Evolutionary conservation across 371 early-diverging fungal species (phyloP).

Genomic region (Phascolomyces articulosus): DNA sequence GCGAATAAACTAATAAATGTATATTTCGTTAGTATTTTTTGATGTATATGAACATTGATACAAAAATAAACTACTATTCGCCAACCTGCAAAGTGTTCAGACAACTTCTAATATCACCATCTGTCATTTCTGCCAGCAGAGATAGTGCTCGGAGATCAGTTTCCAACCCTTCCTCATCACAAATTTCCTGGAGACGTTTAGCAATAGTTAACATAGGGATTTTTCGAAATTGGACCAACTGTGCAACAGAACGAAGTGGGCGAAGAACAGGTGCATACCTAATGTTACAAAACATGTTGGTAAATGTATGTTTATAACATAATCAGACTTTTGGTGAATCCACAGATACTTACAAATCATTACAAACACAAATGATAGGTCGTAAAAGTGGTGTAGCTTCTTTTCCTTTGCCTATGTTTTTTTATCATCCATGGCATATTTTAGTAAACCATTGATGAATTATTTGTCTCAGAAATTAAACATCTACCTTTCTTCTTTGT

Average conservation of each 20-base stretch:
- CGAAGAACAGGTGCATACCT: slow-evolving; percentile 89
- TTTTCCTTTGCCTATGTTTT: slow-evolving; percentile 24
- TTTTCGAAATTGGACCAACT: slow-evolving; percentile 68
- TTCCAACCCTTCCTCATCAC: slow-evolving; percentile 74
- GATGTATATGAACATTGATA: neutral
- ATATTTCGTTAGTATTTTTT: neutral
- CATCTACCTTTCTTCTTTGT: slow-evolving; percentile 14
- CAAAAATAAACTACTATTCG: neutral
- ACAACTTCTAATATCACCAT: slow-evolving; percentile 88
- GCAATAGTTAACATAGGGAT: slow-evolving; percentile 74
- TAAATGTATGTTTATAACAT: too few relatives aligned
- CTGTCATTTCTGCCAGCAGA: slow-evolving; percentile 73
- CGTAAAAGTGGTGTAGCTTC: slow-evolving; percentile 63
- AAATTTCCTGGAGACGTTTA: slow-evolving; percentile 79
- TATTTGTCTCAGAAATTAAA: neutral
- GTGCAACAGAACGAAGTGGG: slow-evolving; percentile 80
- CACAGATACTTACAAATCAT: slow-evolving; percentile 81
- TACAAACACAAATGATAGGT: slow-evolving; percentile 98
- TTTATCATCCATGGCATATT: neutral
- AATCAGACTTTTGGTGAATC: too few relatives aligned
- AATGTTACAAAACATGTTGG: too few relatives aligned
- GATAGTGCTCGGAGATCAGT: slow-evolving; percentile 79
- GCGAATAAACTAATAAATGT: slow-evolving; percentile 37
- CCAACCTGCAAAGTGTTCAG: slow-evolving; percentile 88
- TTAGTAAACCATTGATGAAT: neutral